These are phyloP conservation scores for Sergeia podlipaevii DNA, from an alignment of 208 protist species.

Conservation along the genomic window DNA sequence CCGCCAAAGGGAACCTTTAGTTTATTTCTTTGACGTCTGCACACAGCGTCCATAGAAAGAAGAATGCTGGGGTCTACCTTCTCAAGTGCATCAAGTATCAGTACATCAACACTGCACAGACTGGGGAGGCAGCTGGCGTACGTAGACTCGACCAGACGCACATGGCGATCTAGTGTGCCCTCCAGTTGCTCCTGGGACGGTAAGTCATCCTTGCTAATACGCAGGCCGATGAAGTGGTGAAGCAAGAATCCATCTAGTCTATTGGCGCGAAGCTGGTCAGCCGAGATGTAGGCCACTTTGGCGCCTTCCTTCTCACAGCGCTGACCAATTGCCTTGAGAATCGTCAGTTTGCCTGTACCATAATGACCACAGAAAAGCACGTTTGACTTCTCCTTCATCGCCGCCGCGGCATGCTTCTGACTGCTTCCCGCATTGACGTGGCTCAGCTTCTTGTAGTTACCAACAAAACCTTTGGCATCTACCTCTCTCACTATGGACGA, in stretches of 20 bases:
- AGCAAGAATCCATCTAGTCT: conserved; percentile 66
- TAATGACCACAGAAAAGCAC: conserved; percentile 73
- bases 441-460: conserved; percentile 45
- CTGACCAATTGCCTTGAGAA: conserved; percentile 72
- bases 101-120: conserved; percentile 61
- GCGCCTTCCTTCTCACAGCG: conserved; percentile 31
- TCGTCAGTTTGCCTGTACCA: conserved; percentile 78
- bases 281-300: conserved; percentile 76
- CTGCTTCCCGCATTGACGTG: conserved; percentile 35
- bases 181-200: conserved; percentile 87
- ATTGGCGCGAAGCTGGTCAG: conserved; percentile 51
- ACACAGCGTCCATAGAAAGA: conserved; percentile 74
- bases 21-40: conserved; percentile 38
- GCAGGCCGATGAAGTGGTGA: conserved; percentile 78
- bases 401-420: conserved; percentile 29
- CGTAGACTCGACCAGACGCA: conserved; percentile 65
- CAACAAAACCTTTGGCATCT: conserved; percentile 68
- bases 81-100: conserved; percentile 77
- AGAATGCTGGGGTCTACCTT: conserved; percentile 50
- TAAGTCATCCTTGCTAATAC: conserved; percentile 65
- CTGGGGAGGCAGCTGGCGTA: conserved; percentile 67
- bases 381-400: conserved; percentile 37
- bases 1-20: conserved; percentile 68
- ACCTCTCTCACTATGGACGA: conserved; percentile 62
- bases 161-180: conserved; percentile 78